Evolutionary conservation across 2,329 filamentous ascomycete genomes (phyloP).

Genomic region (Aspergillus ibericus): DNA sequence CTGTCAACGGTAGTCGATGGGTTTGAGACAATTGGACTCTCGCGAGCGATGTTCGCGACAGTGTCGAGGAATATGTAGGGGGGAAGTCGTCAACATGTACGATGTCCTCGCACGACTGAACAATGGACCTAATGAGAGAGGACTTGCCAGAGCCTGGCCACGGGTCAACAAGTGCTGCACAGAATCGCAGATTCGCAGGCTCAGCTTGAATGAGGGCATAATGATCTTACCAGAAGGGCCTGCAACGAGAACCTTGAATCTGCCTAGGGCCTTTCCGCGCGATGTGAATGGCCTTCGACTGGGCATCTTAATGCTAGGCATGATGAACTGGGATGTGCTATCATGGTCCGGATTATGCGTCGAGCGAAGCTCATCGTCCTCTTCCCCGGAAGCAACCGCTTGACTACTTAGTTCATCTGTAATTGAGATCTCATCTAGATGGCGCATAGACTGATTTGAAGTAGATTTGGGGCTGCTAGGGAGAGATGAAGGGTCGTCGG

Average conservation of each 20-base stretch:
- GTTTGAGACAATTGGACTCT: constrained; percentile 21
- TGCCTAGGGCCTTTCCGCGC: constrained; percentile 78
- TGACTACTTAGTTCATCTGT: constrained; percentile 58
- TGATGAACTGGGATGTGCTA: constrained; percentile 75
- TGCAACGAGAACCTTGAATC: constrained; percentile 84
- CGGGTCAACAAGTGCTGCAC: not conserved
- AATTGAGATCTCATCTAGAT: constrained; percentile 58
- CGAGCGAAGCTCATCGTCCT: constrained; percentile 48
- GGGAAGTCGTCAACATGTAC: constrained; percentile 78
- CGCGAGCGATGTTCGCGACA: constrained; percentile 23
- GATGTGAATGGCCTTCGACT: constrained; percentile 85
- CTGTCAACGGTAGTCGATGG: constrained; percentile 14
- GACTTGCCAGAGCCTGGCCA: constrained; percentile 77
- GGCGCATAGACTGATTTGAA: constrained; percentile 58
- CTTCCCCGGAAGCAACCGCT: constrained; percentile 55
- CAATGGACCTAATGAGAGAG: constrained; percentile 81
- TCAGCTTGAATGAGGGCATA: not conserved
- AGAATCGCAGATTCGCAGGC: not conserved
- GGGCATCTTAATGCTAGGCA: constrained; percentile 94
- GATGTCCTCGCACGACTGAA: constrained; percentile 84
- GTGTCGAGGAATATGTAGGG: constrained; percentile 16
- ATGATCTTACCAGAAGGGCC: constrained; percentile 67
- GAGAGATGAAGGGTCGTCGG: constrained; percentile 51
- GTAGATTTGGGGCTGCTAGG: constrained; percentile 61
- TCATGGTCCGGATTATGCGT: constrained; percentile 34